Conservation (phyloP, 2,329 filamentous ascomycete species). For the Monosporascus cannonballus region DNA sequence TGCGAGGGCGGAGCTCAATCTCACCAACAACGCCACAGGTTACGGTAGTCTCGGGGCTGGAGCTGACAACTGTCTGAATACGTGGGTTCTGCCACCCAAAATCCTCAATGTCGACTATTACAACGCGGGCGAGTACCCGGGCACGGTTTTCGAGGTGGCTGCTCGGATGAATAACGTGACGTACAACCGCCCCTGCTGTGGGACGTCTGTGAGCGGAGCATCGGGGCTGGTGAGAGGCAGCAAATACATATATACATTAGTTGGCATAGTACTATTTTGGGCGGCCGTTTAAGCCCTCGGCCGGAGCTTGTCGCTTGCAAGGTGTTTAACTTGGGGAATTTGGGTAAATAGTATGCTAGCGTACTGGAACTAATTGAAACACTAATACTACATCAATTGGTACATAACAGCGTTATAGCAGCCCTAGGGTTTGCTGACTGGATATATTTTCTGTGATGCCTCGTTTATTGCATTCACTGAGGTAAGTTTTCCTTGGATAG, state of each 20-base stretch:
- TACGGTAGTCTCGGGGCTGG: slow-evolving; percentile 60
- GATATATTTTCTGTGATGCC: no score
- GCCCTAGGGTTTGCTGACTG: no score
- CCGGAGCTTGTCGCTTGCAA: background rate
- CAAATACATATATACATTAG: background rate
- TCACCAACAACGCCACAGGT: slow-evolving; percentile 63
- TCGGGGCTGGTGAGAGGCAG: background rate
- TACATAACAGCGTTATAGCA: no score
- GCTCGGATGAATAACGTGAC: slow-evolving; percentile 67
- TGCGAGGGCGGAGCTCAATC: slow-evolving; percentile 61
- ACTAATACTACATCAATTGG: background rate
- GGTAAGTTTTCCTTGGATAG: background rate
- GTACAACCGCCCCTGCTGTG: slow-evolving; percentile 56
- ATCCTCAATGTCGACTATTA: slow-evolving; percentile 84
- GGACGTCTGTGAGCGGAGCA: slow-evolving; percentile 24
- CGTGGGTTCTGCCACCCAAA: slow-evolving; percentile 67
- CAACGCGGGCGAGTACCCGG: slow-evolving; percentile 58
- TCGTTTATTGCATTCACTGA: no score
- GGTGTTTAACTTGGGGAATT: background rate
- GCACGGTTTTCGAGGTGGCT: slow-evolving; percentile 72
- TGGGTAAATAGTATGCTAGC: background rate
- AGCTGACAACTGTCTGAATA: slow-evolving; percentile 52
- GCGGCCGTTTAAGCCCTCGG: background rate
- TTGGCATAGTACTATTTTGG: background rate
- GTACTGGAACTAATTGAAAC: background rate